Base-by-base conservation (phyloP, 495 filamentous ascomycete genomes). In the Penicillium canescens region DNA sequence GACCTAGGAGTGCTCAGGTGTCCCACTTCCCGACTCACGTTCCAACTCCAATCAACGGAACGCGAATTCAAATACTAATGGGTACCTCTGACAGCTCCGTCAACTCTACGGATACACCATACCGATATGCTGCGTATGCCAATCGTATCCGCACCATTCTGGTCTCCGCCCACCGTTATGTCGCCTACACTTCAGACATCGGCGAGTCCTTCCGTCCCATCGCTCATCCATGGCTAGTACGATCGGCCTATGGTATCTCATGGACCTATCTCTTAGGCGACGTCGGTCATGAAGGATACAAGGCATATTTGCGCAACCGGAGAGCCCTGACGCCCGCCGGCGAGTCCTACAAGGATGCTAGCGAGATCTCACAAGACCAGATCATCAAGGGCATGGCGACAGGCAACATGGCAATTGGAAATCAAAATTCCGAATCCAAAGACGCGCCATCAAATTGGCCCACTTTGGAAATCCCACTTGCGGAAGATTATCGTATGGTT, bases 121-220 rank as follows among this genome's bases (percentile, higher is more conserved):
- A 91, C 66, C 90, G 94, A 58, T 98, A 96, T 70, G 94, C 93
- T 43, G 94, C 89, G 61, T 98, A 98, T 75, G 90, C 90, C 45
- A 83, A 85, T 58, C 84, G 92, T 50, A 72, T 92, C 55, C 88
- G 91, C 55, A 98, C 93, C 14, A 88, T 97, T 64, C 85, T 98
- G 59, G 80, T 91, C 63, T 87, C 87, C 38, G 91, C 92, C 24
- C 94, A 98, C 66, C 88, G 94, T 64, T 98, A 98, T 69, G 90
- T 98, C 53, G 94, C 94, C 57, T 98, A 98, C 74, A 98, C 94
- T 12, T 93, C 89, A 31, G 94, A 98, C 68, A 91, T 98, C 39
- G 94, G 94, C 67, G 94, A 98, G 70, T 95, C 90, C 8, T 98
- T 98, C 73, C 87, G 94, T 6, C 94, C 94, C 4, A 81, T 98